Evolutionary conservation across 2,329 filamentous ascomycete species (phyloP).

Genomic region (Colletotrichum sansevieriae): DNA sequence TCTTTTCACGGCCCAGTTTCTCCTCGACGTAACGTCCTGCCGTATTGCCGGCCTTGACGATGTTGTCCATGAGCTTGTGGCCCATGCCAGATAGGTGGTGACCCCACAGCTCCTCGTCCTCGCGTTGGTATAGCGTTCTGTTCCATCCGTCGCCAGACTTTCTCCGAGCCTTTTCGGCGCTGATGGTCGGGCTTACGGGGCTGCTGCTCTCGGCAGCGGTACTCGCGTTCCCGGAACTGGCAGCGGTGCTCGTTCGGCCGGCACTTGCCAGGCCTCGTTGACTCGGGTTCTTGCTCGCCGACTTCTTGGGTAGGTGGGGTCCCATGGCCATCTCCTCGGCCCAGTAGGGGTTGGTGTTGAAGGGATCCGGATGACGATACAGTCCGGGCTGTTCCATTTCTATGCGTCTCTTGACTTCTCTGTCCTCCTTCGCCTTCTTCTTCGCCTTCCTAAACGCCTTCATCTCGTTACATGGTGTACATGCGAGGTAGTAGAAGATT

Average conservation of each 20-base stretch:
- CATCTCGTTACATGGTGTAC: constrained; percentile 81
- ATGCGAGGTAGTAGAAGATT: constrained; percentile 82
- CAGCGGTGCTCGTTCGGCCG: constrained; percentile 66
- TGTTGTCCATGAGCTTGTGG: constrained; percentile 69
- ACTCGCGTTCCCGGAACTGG: constrained; percentile 53
- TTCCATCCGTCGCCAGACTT: constrained; percentile 76
- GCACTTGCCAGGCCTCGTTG: constrained; percentile 66
- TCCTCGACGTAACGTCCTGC: constrained; percentile 67
- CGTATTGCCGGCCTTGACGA: constrained; percentile 69
- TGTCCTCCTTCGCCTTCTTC: constrained; percentile 76
- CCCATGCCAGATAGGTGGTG: constrained; percentile 67
- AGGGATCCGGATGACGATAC: constrained; percentile 85
- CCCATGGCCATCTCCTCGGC: constrained; percentile 87
- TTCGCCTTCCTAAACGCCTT: constrained; percentile 77
- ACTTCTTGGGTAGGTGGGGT: constrained; percentile 77
- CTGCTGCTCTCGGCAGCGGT: constrained; percentile 54
- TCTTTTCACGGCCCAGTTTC: constrained; percentile 65
- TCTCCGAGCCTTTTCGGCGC: constrained; percentile 62
- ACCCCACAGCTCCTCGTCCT: constrained; percentile 91
- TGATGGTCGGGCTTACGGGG: constrained; percentile 57
- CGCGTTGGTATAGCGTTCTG: constrained; percentile 82
- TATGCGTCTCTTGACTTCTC: constrained; percentile 73
- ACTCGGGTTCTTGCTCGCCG: constrained; percentile 68
- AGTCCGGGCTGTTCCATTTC: constrained; percentile 78
- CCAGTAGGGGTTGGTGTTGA: constrained; percentile 91